Percentiles rank a stretch among this genome's conserved stretches.
Conservation (phyloP, 768 basidiomycete species). For the Kwoniella dendrophila region DNA sequence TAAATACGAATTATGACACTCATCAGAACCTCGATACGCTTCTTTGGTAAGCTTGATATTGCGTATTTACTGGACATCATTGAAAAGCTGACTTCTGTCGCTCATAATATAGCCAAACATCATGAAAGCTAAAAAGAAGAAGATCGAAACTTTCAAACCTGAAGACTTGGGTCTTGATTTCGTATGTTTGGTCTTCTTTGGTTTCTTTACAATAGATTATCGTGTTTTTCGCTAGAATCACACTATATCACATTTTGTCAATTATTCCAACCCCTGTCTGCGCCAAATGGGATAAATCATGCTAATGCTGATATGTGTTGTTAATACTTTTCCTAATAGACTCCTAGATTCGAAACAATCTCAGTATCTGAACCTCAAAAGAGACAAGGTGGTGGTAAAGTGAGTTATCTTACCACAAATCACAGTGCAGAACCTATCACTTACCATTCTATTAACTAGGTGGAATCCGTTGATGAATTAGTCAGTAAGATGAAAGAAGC, state of each 20-base stretch:
- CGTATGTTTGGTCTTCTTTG: conserved; percentile 34
- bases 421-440: not conserved
- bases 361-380: conserved; percentile 87
- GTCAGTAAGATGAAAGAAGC: conserved; percentile 86
- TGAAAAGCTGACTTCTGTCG: conserved; percentile 5
- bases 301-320: not conserved
- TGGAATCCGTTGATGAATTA: conserved; percentile 84
- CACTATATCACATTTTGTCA: not conserved
- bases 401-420: conserved; percentile 40
- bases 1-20: not conserved
- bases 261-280: too few relatives aligned
- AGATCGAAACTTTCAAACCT: conserved; percentile 77
- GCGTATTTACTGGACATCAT: not conserved
- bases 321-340: conserved; percentile 50
- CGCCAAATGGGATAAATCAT: too few relatives aligned
- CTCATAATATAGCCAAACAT: conserved; percentile 48
- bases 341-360: conserved; percentile 78
- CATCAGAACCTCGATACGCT: conserved; percentile 95
- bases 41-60: conserved; percentile 62
- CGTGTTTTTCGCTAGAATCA: too few relatives aligned
- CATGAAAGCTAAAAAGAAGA: conserved; percentile 90
- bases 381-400: conserved; percentile 89
- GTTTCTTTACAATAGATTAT: not conserved
- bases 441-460: conserved; percentile 55
- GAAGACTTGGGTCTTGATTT: conserved; percentile 82